phyloP scores from a whole-genome alignment of 805 yeast species.

The Candida adriatica region DNA sequence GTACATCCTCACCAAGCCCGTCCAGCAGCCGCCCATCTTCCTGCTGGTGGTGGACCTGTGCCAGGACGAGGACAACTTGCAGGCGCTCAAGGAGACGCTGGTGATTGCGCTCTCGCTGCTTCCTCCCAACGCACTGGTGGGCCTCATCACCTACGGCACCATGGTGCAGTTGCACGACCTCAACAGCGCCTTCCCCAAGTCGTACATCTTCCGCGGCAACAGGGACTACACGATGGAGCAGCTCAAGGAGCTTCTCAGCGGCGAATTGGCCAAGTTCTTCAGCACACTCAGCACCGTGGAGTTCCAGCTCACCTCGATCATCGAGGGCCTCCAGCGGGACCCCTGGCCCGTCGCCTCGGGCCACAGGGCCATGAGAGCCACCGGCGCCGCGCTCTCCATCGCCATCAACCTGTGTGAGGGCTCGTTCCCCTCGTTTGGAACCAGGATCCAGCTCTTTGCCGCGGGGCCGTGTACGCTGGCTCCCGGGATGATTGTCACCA shows the following conservation, averaged over 20 bases:
- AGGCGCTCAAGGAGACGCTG: slow-evolving; percentile 75
- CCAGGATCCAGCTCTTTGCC: slow-evolving; percentile 82
- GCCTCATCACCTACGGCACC: slow-evolving; percentile 83
- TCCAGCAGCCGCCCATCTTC: slow-evolving; percentile 78
- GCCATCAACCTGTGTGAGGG: slow-evolving; percentile 80
- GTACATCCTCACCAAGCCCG: slow-evolving; percentile 76
- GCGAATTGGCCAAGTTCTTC: slow-evolving; percentile 51
- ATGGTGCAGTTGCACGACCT: slow-evolving; percentile 88
- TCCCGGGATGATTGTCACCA: slow-evolving; percentile 91
- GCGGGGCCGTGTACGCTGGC: slow-evolving; percentile 94
- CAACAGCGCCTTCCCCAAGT: slow-evolving; percentile 59
- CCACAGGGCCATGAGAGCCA: slow-evolving; percentile 81
- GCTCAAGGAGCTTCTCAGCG: slow-evolving; percentile 50
- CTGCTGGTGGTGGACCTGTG: slow-evolving; percentile 83
- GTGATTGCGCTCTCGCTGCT: slow-evolving; percentile 67
- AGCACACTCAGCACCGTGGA: slow-evolving; percentile 74
- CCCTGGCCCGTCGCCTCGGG: slow-evolving; percentile 88
- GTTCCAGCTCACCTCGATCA: slow-evolving; percentile 68
- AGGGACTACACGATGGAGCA: slow-evolving; percentile 62
- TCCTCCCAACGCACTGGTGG: slow-evolving; percentile 87
- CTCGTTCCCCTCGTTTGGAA: slow-evolving; percentile 78
- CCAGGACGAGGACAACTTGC: slow-evolving; percentile 81
- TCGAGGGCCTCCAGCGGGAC: slow-evolving; percentile 72
- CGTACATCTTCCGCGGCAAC: slow-evolving; percentile 82
- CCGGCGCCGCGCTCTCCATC: slow-evolving; percentile 87